Base-by-base conservation (phyloP, 1,284 basidiomycete species). In the Sanghuangporus sanghuang region DNA sequence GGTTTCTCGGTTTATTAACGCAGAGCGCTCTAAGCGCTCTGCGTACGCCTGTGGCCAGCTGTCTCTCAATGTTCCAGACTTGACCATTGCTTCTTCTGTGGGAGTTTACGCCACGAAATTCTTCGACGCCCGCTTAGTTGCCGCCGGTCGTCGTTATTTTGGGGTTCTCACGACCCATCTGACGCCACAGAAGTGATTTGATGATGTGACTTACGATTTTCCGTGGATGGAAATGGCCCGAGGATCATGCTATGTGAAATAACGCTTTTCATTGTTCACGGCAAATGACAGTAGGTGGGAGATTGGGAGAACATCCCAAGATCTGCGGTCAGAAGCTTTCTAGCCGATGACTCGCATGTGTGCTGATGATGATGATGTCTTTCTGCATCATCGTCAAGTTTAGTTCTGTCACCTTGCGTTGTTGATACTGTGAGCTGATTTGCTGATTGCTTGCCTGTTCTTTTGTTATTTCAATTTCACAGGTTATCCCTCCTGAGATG, bases 401-500 rank as follows among this genome's bases (percentile, higher is more conserved):
- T 5, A 23, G 7, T 52, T 52, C 32, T 35, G 14, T 52, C 50
- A 52, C 21, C 21, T 46, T 14, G 21, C 16, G 16, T 16, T 46
- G 44, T 16, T 12, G 44, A 2, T 7, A 27, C 35, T 52, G 18
- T 52, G 11, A 52, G 38, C 8, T 54, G 50, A 32, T 54, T 54
- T 54, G 36, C 53, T 54, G 53, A 54, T 54, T 32, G 27, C 27
- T 32, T 21, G 16, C 8, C 5, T 49, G 16, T 49, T 49, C 16
- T 49, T 32, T 54, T 32, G 9, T 18, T 18, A 16, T 54, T 38
- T 35, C 23, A 7, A 16, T 32, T 48, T 38, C 21, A 18, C 56
- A 64, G 50, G 57, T 42, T 12, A 66, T 61, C 48, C 59, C 62
- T 32, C 38, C 48, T 32, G 12, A 65, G 52, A 73, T 71, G 68